A percentile compares a stretch with the other conserved stretches of the same genome.
Conservation (phyloP, 331 rosid genomes). For the Prunus yedoensis region DNA sequence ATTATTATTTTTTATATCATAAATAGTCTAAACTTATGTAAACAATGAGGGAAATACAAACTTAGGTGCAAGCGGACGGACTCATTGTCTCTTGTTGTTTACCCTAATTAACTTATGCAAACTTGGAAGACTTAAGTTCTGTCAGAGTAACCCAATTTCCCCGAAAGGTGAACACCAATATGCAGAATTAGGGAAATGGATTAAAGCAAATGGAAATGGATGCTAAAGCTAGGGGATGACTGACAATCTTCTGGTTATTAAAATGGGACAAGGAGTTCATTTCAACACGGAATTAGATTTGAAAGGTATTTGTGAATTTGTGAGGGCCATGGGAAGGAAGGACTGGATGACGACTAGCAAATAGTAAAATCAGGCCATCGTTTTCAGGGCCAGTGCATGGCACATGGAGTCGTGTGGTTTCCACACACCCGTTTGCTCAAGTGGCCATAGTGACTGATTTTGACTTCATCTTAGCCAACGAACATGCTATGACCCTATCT, state of each 20-base stretch:
- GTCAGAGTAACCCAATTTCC: too few relatives aligned
- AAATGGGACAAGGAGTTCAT: neutral
- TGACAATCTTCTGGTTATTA: neutral
- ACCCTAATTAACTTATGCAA: too few relatives aligned
- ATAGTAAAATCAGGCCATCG: conserved; percentile 6
- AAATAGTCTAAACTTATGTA: too few relatives aligned
- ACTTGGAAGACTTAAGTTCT: too few relatives aligned
- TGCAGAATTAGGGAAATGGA: too few relatives aligned
- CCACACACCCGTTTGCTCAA: conserved; percentile 13
- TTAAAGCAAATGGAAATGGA: too few relatives aligned
- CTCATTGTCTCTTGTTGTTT: too few relatives aligned
- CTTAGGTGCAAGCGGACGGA: fast-evolving
- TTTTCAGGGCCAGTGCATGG: conserved; percentile 5
- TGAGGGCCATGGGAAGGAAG: conserved; percentile 6
- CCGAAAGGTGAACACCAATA: too few relatives aligned
- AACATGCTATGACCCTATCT: conserved; percentile 27
- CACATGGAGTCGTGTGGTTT: conserved; percentile 57
- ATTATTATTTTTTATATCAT: too few relatives aligned
- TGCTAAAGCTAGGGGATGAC: too few relatives aligned
- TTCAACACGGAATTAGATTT: neutral
- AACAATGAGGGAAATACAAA: too few relatives aligned
- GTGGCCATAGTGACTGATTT: conserved; percentile 22
- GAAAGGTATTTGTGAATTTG: neutral
- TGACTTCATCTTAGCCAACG: conserved; percentile 53
- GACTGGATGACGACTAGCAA: neutral